Percentiles rank a stretch among this genome's conserved stretches.
phyloP scores from a whole-genome alignment of 306 rosid species.

The Phaseolus lunatus region DNA sequence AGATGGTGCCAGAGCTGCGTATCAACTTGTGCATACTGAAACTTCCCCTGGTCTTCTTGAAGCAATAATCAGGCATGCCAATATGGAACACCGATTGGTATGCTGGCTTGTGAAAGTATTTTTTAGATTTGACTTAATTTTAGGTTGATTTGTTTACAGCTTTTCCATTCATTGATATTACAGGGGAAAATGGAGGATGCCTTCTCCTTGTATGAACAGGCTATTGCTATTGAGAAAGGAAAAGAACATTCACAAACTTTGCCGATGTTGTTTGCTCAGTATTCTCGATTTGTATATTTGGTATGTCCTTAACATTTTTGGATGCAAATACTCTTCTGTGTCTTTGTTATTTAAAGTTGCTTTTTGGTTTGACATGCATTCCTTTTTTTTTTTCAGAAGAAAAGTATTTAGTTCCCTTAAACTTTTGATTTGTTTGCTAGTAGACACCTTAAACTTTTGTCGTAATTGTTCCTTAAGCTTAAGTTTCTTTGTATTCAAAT shows the following conservation, averaged over 20 bases:
- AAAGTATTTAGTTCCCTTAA: too few species aligned
- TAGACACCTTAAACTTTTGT: background rate
- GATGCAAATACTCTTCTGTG: background rate
- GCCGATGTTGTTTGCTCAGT: slow-evolving; percentile 86
- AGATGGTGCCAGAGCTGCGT: slow-evolving; percentile 88
- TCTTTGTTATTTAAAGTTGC: background rate
- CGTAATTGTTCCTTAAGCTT: background rate
- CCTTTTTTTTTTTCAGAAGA: background rate
- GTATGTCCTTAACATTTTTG: slow-evolving; percentile 53
- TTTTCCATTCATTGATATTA: slow-evolving; percentile 44
- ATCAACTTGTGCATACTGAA: slow-evolving; percentile 92
- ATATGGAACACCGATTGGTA: slow-evolving; percentile 95
- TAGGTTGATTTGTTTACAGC: slow-evolving; percentile 20
- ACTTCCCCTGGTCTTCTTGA: slow-evolving; percentile 97
- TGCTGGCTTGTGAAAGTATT: slow-evolving; percentile 44
- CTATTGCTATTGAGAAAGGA: slow-evolving; percentile 95
- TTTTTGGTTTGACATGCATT: background rate
- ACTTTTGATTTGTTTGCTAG: too few species aligned
- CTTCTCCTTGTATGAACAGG: slow-evolving; percentile 83
- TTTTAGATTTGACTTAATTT: slow-evolving; percentile 33
- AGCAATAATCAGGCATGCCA: slow-evolving; percentile 93
- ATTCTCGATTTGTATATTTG: slow-evolving; percentile 85
- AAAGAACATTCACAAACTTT: slow-evolving; percentile 91
- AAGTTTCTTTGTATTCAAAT: background rate
- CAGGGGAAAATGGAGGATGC: slow-evolving; percentile 94